Conservation (phyloP, 257 asterid genomes). For the Capsicum rhomboideum region DNA sequence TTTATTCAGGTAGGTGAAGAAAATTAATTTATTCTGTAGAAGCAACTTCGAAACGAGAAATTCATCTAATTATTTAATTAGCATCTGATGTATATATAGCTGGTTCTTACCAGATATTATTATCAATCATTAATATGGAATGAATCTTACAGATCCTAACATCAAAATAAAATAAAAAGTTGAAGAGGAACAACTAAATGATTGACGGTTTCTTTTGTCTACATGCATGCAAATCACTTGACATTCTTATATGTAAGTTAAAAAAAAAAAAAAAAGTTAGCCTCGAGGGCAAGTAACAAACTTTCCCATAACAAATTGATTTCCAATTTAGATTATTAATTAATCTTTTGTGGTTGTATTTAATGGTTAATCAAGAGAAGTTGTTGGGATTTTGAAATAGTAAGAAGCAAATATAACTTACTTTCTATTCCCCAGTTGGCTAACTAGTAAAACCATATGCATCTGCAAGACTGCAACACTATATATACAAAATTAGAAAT, state of each 20-base stretch:
- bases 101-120: not conserved
- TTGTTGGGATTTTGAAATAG: not conserved
- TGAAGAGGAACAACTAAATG: not conserved
- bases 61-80: not conserved
- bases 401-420: not conserved
- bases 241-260: not conserved
- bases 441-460: not conserved
- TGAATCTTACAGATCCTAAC: not conserved
- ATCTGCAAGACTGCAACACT: not conserved
- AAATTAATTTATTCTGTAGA: not conserved
- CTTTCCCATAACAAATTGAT: not conserved
- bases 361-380: not conserved
- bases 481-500: not conserved
- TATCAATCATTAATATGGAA: not conserved
- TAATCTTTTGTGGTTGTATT: not conserved
- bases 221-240: conserved; percentile 5
- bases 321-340: not conserved
- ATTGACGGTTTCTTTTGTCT: not conserved
- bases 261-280: not conserved
- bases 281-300: not conserved
- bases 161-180: not conserved
- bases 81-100: not conserved
- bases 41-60: not conserved
- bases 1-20: not conserved
- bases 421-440: not conserved